Conservation (phyloP, 106 monocot species). For the Allium sativum region DNA sequence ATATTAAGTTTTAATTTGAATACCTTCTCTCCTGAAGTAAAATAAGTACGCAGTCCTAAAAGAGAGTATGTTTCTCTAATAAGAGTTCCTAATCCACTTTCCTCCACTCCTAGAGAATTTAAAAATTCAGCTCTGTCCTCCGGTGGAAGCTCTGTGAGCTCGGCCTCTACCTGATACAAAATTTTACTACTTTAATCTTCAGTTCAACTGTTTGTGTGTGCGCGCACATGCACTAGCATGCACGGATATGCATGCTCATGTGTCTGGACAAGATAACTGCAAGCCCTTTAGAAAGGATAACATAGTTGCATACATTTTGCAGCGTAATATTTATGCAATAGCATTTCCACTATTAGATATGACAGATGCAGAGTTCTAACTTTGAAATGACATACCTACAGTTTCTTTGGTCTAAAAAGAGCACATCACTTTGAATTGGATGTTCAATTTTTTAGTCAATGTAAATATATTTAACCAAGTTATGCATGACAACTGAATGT, state of each 20-base stretch:
- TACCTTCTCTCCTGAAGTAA: conserved; percentile 98
- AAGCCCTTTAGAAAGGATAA: no score
- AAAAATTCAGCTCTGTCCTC: conserved; percentile 84
- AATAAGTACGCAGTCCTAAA: conserved; percentile 86
- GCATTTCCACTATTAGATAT: no score
- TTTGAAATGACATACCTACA: no score
- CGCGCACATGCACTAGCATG: no score
- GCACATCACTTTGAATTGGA: no score
- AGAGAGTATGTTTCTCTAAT: conserved; percentile 88
- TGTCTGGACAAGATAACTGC: no score
- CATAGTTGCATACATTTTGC: no score
- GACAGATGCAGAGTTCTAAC: no score
- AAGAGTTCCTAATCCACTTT: conserved; percentile 93
- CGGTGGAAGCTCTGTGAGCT: conserved; percentile 80
- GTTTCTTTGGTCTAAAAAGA: no score
- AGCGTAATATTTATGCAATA: no score
- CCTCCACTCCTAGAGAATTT: conserved; percentile 77
- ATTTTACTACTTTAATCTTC: conserved; percentile 3
- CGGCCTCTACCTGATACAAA: conserved; percentile 75
- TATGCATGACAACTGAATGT: background rate
- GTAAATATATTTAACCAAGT: background rate
- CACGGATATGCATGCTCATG: no score
- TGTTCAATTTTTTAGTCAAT: background rate
- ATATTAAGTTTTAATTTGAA: no score
- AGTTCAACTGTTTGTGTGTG: background rate